A percentile compares a stretch with the other conserved stretches of the same genome.
These are phyloP conservation scores for Pontederia paniculata DNA, from an alignment of 176 grass and related monocot genomes.

Conservation along the genomic window DNA sequence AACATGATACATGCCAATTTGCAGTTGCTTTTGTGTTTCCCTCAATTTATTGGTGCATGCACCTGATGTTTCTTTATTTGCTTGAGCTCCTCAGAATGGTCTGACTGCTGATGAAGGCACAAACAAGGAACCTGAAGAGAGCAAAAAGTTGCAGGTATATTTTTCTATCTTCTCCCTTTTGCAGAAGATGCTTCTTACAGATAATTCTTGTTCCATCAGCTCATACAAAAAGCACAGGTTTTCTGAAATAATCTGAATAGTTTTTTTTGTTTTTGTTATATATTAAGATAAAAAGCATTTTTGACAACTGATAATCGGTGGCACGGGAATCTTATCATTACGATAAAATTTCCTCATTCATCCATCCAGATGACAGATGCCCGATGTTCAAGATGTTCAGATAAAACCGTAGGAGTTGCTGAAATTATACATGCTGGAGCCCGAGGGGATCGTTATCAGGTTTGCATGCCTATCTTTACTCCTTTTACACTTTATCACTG, in stretches of 20 bases:
- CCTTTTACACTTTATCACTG: background rate
- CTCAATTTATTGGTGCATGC: background rate
- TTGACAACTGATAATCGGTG: background rate
- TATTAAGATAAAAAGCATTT: background rate
- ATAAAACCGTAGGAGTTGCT: conserved; percentile 76
- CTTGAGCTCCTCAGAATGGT: conserved; percentile 46
- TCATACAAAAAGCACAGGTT: background rate
- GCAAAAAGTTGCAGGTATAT: conserved; percentile 57
- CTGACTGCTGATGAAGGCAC: conserved; percentile 59
- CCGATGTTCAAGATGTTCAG: conserved; percentile 58
- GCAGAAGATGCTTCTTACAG: too few relatives aligned
- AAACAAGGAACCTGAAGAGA: conserved; percentile 72
- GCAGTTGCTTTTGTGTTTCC: background rate
- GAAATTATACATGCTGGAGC: conserved; percentile 69
- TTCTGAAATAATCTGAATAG: background rate
- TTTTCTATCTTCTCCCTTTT: background rate
- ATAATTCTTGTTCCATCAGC: background rate
- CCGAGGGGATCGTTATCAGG: conserved; percentile 93
- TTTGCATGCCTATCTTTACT: conserved; percentile 14
- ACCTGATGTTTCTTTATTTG: background rate
- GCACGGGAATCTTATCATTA: background rate
- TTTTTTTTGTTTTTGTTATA: background rate
- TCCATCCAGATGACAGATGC: conserved; percentile 80
- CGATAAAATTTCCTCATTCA: background rate
- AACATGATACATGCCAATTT: background rate